phyloP scores from a whole-genome alignment of 805 yeast species.

The Candida sphagnicola region DNA sequence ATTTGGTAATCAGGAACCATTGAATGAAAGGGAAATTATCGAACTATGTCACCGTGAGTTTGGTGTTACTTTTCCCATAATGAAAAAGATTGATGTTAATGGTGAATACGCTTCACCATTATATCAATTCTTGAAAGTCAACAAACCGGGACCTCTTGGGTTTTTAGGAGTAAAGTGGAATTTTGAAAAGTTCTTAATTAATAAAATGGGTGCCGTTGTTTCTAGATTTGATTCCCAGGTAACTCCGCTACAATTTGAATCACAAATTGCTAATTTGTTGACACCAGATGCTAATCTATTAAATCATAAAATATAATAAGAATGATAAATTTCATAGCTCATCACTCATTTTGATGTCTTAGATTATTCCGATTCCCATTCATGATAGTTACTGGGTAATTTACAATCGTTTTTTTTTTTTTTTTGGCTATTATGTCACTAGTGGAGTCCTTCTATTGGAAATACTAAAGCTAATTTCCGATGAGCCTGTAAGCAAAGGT shows the following conservation, averaged over 20 bases:
- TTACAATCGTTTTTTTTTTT: too few relatives aligned
- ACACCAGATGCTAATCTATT: too few relatives aligned
- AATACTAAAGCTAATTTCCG: too few relatives aligned
- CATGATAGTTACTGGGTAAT: too few relatives aligned
- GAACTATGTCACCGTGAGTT: constrained; percentile 16
- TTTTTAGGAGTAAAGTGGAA: constrained; percentile 63
- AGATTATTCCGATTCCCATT: too few relatives aligned
- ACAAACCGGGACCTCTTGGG: constrained; percentile 28
- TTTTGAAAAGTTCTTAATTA: constrained; percentile 69
- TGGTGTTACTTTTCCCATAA: constrained; percentile 35
- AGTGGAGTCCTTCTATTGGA: too few relatives aligned
- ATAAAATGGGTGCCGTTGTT: constrained; percentile 53
- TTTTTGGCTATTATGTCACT: too few relatives aligned
- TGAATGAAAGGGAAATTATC: constrained; percentile 38
- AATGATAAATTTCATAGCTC: too few relatives aligned
- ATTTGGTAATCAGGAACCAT: constrained; percentile 79
- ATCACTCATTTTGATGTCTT: too few relatives aligned
- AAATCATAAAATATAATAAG: background rate
- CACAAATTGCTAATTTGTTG: constrained; percentile 16
- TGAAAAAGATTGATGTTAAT: constrained; percentile 34
- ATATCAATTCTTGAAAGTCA: constrained; percentile 24
- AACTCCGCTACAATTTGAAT: constrained; percentile 58
- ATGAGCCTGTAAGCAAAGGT: too few relatives aligned
- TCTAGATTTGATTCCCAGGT: constrained; percentile 64
- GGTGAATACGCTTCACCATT: constrained; percentile 29